phyloP scores from a whole-genome alignment of 2,329 filamentous ascomycete species.

The Talaromyces amestolkiae region DNA sequence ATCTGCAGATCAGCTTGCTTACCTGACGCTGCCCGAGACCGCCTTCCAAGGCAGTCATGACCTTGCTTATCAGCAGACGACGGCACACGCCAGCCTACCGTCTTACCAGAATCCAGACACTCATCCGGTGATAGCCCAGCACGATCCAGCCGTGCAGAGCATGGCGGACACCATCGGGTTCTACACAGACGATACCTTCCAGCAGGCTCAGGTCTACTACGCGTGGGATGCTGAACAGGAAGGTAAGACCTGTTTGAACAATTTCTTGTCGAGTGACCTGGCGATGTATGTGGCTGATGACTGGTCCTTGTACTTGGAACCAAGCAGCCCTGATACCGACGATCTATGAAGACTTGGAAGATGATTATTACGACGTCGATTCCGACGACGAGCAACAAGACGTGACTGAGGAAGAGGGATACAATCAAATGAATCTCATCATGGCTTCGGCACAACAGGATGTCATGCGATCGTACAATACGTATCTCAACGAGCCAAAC shows the following conservation, averaged over 20 bases:
- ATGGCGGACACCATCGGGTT: not conserved
- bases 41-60: not conserved
- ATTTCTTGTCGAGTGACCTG: conserved; percentile 12
- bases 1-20: conserved; percentile 8
- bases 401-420: conserved; percentile 35
- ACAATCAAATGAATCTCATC: conserved; percentile 45
- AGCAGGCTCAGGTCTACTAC: conserved; percentile 12
- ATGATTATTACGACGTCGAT: conserved; percentile 62
- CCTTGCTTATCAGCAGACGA: not conserved
- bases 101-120: not conserved
- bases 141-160: not conserved
- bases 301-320: conserved; percentile 11
- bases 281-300: conserved; percentile 18
- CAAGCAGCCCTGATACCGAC: conserved; percentile 12
- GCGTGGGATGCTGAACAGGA: conserved; percentile 17
- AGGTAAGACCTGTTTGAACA: conserved; percentile 17
- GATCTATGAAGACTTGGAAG: conserved; percentile 32
- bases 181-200: conserved; percentile 15
- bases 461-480: conserved; percentile 50
- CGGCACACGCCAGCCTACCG: not conserved
- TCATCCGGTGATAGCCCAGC: not conserved
- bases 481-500: conserved; percentile 48
- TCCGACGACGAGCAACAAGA: conserved; percentile 59
- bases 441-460: conserved; percentile 44
- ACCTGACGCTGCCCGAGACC: not conserved